Evolutionary conservation across 148 eudicot genomes (phyloP), one percentile per base, ranked within the genome.

Genomic region (Mesembryanthemum crystallinum): DNA sequence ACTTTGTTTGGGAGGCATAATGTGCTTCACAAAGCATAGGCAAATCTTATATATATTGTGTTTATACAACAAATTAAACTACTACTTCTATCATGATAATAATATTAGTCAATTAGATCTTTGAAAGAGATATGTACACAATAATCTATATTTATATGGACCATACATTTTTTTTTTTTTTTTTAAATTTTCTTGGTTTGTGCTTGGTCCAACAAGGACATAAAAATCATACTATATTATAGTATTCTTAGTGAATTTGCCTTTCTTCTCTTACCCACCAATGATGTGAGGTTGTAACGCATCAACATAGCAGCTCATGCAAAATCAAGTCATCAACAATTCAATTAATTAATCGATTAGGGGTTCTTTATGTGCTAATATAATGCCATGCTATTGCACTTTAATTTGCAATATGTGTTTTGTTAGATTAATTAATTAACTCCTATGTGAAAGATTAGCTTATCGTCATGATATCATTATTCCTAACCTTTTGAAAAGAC

Each of bases 21-120:
- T 39, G 2, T 76, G 80, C 75, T 49, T 77, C 62, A 47, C 24
- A 77, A 77, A 77, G 79, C 79, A 77, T 47, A 70, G 71, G 67
- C 76, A 73, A 54, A 78, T 71, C 66, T 28, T 17, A 73, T 72
- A n/a, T 9, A 20, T n/a, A n/a, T n/a, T 15, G 52, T 47, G 18
- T 64, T 18, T 20, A 62, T 24, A 24, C 25, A 58, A 15, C 39
- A 20, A 76, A 76, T 39, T 39, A 76, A n/a, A n/a, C n/a, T n/a
- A 42, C 73, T 69, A 55, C 13, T 45, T 47, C 35, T 61, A 47
- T 47, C 39, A 13, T 45, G 49, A 45, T 45, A 45, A 3, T 23
- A 33, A 52, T 52, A 23, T 59, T 42, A 55, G 55, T 57, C 49
- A 57, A 32, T 32, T 55, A 54, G 25, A 42, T 54, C 55, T 39